Conservation (phyloP, 305 asterid species). For the Ilex paraguariensis region DNA sequence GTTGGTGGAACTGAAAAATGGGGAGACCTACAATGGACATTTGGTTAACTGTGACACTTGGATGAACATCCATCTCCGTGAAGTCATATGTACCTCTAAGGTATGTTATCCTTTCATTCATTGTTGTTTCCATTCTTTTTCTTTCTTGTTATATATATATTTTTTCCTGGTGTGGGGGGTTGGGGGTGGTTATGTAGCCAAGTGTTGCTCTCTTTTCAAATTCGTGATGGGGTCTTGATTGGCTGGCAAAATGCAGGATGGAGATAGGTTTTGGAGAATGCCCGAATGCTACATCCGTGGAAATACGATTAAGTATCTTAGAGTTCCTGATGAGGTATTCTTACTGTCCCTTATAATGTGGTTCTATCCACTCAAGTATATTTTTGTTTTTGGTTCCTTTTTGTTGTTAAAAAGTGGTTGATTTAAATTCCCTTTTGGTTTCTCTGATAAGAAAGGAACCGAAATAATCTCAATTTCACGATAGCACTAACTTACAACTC, state of each 20-base stretch:
- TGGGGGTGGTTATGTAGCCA: not conserved
- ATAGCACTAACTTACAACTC: too few species aligned
- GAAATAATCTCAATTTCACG: too few species aligned
- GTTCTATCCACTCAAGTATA: too few species aligned
- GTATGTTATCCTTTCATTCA: constrained; percentile 21
- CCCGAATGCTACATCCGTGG: constrained; percentile 73
- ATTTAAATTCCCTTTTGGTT: too few species aligned
- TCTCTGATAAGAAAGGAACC: too few species aligned
- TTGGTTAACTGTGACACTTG: constrained; percentile 95
- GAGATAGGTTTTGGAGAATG: constrained; percentile 73
- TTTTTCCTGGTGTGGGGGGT: not conserved
- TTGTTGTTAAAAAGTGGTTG: too few species aligned
- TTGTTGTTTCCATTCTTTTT: not conserved
- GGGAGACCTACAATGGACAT: constrained; percentile 97
- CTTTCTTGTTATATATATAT: not conserved
- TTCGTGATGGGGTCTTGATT: not conserved
- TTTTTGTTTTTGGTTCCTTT: too few species aligned
- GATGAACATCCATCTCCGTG: constrained; percentile 99
- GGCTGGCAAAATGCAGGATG: constrained; percentile 35
- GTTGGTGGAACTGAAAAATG: constrained; percentile 93
- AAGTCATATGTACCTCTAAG: constrained; percentile 97
- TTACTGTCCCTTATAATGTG: not conserved
- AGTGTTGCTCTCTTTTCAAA: not conserved
- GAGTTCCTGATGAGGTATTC: constrained; percentile 67
- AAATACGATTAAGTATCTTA: constrained; percentile 56